Conservation (phyloP, 306 rosid species). For the Rosa multiflora region DNA sequence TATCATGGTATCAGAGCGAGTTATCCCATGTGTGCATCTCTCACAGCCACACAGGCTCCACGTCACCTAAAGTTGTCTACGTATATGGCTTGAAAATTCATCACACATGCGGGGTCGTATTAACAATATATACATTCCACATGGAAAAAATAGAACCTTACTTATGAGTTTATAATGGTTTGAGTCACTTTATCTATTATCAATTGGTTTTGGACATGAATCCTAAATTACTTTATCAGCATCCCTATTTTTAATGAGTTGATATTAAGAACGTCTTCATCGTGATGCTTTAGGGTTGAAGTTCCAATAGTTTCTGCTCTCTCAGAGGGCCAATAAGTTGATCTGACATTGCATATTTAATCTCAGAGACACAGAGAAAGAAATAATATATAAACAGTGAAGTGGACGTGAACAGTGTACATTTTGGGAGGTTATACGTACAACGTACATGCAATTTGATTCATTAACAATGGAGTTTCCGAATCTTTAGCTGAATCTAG, state of each 20-base stretch:
- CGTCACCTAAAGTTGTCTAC: no score
- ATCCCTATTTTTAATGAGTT: background rate
- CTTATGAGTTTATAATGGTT: no score
- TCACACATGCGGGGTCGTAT: no score
- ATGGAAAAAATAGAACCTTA: no score
- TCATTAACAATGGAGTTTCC: background rate
- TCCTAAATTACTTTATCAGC: no score
- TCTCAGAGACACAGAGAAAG: background rate
- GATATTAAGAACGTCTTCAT: background rate
- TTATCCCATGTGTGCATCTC: no score
- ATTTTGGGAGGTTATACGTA: background rate
- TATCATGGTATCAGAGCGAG: no score
- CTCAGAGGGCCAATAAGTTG: background rate
- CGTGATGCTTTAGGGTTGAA: background rate
- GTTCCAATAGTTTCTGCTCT: slow-evolving; percentile 2
- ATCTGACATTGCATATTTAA: background rate
- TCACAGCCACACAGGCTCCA: no score
- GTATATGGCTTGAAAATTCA: no score
- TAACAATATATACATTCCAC: no score
- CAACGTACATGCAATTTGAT: background rate
- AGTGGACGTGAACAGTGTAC: background rate
- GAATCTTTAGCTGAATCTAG: background rate
- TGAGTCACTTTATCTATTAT: no score
- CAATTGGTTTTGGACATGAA: no score
- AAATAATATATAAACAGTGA: background rate